These are phyloP conservation scores for Caulochytrium protostelioides DNA, from an alignment of 371 early-diverging fungal species.

Conservation along the genomic window DNA sequence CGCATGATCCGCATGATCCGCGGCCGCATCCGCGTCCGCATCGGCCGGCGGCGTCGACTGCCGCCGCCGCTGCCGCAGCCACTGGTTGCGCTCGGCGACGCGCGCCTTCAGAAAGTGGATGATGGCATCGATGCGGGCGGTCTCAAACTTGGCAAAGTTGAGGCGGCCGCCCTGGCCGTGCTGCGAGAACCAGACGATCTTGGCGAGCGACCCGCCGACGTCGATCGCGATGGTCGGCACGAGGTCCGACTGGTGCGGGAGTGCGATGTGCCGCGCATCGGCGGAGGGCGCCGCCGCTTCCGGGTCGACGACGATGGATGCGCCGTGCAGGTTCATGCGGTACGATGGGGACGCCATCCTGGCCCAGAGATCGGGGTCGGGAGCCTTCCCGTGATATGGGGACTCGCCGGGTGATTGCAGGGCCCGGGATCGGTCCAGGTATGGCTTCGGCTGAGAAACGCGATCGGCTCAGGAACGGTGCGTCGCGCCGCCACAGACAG, in stretches of 20 bases:
- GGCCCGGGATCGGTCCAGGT: too few species aligned
- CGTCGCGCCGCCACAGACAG: too few species aligned
- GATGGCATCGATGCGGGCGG: conserved; percentile 57
- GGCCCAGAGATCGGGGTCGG: too few species aligned
- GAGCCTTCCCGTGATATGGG: too few species aligned
- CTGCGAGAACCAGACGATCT: conserved; percentile 66
- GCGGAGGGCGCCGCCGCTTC: too few species aligned
- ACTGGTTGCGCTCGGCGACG: conserved; percentile 26
- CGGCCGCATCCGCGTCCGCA: not conserved
- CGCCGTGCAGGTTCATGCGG: too few species aligned
- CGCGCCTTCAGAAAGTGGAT: conserved; percentile 56
- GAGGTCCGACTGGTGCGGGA: conserved; percentile 67
- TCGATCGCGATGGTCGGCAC: conserved; percentile 83
- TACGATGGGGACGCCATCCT: too few species aligned
- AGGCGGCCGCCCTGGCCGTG: conserved; percentile 55
- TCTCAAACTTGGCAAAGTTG: conserved; percentile 83
- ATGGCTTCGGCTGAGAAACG: too few species aligned
- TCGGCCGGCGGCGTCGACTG: conserved; percentile 9
- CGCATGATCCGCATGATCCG: not conserved
- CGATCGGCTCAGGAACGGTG: too few species aligned
- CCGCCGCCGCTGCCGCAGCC: conserved; percentile 6
- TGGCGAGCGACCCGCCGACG: conserved; percentile 75
- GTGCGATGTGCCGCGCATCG: conserved; percentile 58
- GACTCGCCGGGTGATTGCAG: too few species aligned
- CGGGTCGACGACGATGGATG: too few species aligned